A percentile compares a stretch with the other conserved stretches of the same genome.
phyloP scores from a whole-genome alignment of 2,329 filamentous ascomycete genomes.

The Cordyceps tenuipes region DNA sequence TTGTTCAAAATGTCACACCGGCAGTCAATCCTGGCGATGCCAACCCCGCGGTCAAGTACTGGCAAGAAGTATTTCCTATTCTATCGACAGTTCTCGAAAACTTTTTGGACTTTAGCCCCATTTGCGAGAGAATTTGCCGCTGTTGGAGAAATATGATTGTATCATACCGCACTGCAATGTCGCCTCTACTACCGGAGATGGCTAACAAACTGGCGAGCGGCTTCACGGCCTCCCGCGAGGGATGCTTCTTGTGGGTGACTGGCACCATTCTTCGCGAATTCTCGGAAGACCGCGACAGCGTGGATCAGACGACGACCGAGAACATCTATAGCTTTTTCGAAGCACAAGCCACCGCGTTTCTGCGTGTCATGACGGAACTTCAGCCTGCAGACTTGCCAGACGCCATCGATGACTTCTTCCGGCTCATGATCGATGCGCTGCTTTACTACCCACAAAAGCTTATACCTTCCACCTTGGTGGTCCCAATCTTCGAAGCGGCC shows the following conservation, averaged over 20 bases:
- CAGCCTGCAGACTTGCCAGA: conserved; percentile 65
- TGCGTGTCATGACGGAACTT: conserved; percentile 80
- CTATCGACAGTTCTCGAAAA: conserved; percentile 79
- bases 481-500: conserved; percentile 78
- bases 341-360: conserved; percentile 80
- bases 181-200: conserved; percentile 73
- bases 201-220: conserved; percentile 82
- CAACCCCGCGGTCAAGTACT: conserved; percentile 92
- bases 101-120: conserved; percentile 77
- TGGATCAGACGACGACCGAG: conserved; percentile 72
- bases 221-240: conserved; percentile 79
- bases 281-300: conserved; percentile 78
- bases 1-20: conserved; percentile 70
- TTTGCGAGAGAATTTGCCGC: conserved; percentile 86
- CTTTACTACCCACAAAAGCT: conserved; percentile 86
- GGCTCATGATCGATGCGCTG: conserved; percentile 81
- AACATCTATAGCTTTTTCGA: conserved; percentile 94
- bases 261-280: conserved; percentile 93
- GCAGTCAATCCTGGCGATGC: conserved; percentile 62
- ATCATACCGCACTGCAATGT: conserved; percentile 84
- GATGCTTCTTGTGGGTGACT: conserved; percentile 98
- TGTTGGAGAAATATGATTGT: conserved; percentile 98
- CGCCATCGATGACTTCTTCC: conserved; percentile 95
- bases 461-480: conserved; percentile 69
- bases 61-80: conserved; percentile 85